Base-by-base conservation (phyloP, 768 basidiomycete species). In the Collybia sordida region DNA sequence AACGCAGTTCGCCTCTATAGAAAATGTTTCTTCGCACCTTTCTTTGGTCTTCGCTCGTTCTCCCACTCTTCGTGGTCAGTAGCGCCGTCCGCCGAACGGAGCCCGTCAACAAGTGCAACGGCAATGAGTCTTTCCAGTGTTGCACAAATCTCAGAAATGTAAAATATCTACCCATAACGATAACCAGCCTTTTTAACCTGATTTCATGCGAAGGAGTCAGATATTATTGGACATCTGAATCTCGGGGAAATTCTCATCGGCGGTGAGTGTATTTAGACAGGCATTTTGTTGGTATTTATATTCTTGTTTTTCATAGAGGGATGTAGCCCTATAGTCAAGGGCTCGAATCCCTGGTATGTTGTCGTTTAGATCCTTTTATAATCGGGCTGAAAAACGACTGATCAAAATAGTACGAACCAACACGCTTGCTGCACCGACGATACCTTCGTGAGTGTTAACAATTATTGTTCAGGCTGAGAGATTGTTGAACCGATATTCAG, bases 401-500 rank as follows among this genome's bases (percentile, higher is more conserved):
- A 14, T 31, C 8, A n/a, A 6, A 19, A 46, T 11, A 55, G 59
- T 53, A 37, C 34, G 23, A 11, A 37, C 11, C 55, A 61, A 43
- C 37, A 53, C 12, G 55, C 45, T 42, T 61, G 59, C 51, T 61
- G 59, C 53, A 46, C 49, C 24, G 50, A 51, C 35, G 50, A 60
- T 48, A 56, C 15, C 37, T 56, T 60, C 40, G 59, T 60, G 25
- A 51, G 59, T 55, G 5, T 18, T 7, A 6, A 1, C 7, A 25
- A 9, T 24, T 9, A 9, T 14, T n/a, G 15, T 27, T 25, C 12
- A 40, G 18, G 17, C 4, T 21, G 21, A 19, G 14, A 40, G 46
- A n/a, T 8, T 45, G 21, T 38, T 48, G 3, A 39, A 31, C 21
- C 5, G 2, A 12, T 15, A 12, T 27, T 46, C 24, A 60, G 57